These are phyloP conservation scores for Boletus pseudo-olivaceus DNA, from an alignment of 768 basidiomycete genomes.

Conservation along the genomic window DNA sequence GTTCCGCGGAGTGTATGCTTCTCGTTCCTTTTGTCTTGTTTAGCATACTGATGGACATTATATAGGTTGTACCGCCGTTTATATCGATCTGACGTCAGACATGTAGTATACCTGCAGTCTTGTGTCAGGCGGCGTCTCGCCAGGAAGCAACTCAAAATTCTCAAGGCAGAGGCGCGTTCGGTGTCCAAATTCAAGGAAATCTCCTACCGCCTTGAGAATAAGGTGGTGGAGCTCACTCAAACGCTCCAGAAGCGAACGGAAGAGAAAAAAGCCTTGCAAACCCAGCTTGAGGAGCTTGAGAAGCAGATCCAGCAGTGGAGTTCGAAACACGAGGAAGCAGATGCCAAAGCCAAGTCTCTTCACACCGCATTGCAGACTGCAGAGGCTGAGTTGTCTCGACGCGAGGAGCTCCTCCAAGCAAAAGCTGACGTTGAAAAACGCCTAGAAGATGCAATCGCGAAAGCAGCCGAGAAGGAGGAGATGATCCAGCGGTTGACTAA, in stretches of 20 bases:
- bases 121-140: slow-evolving; percentile 89
- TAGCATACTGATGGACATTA: slow-evolving; percentile 4
- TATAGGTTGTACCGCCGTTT: slow-evolving; percentile 51
- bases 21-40: slow-evolving; percentile 17
- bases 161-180: slow-evolving; percentile 91
- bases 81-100: slow-evolving; percentile 58
- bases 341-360: slow-evolving; percentile 67
- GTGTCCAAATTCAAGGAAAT: slow-evolving; percentile 99
- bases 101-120: slow-evolving; percentile 84
- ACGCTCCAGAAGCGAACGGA: slow-evolving; percentile 82
- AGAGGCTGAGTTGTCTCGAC: slow-evolving; percentile 66
- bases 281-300: slow-evolving; percentile 74
- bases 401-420: slow-evolving; percentile 67
- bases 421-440: slow-evolving; percentile 80
- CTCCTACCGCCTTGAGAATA: slow-evolving; percentile 96
- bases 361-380: slow-evolving; percentile 65
- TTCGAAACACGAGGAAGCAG: slow-evolving; percentile 83
- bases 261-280: slow-evolving; percentile 85
- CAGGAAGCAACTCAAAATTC: slow-evolving; percentile 74
- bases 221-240: slow-evolving; percentile 98
- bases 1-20: slow-evolving; percentile 81
- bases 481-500: slow-evolving; percentile 77
- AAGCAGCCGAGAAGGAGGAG: slow-evolving; percentile 79
- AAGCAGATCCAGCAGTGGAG: slow-evolving; percentile 84
- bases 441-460: slow-evolving; percentile 72